Percentiles rank a stretch among this genome's conserved stretches.
Evolutionary conservation across 2,329 filamentous ascomycete genomes (phyloP).

Genomic region (Dendryphion nanum): DNA sequence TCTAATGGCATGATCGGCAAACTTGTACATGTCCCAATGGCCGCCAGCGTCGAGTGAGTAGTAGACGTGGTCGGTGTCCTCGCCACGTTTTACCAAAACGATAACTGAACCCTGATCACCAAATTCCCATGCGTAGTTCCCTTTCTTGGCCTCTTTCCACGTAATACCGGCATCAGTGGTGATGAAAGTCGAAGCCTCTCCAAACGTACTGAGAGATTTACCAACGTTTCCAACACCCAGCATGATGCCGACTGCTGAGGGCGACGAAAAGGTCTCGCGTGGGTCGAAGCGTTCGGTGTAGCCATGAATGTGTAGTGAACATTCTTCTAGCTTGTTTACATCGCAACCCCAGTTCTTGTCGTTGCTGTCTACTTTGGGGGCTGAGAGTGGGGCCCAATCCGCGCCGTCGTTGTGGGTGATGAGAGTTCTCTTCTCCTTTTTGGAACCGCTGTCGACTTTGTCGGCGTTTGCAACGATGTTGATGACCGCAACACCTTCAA

Average conservation of each 20-base stretch:
- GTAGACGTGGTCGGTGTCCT: conserved; percentile 65
- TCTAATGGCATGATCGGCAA: conserved; percentile 66
- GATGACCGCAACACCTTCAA: conserved; percentile 86
- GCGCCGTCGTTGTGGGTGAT: conserved; percentile 97
- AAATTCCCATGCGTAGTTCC: conserved; percentile 88
- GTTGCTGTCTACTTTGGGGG: conserved; percentile 69
- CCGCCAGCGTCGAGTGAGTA: conserved; percentile 81
- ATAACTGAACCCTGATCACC: conserved; percentile 94
- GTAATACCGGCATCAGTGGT: conserved; percentile 85
- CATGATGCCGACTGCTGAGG: conserved; percentile 85
- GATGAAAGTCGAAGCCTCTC: conserved; percentile 85
- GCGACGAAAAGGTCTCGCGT: conserved; percentile 82
- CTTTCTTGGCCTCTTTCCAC: conserved; percentile 85
- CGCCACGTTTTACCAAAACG: conserved; percentile 74
- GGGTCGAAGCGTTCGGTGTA: conserved; percentile 88
- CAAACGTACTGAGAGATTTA: conserved; percentile 61
- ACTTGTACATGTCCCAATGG: conserved; percentile 74
- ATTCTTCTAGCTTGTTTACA: conserved; percentile 60
- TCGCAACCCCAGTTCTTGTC: conserved; percentile 70
- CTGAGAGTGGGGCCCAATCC: conserved; percentile 74
- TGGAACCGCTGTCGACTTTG: conserved; percentile 59
- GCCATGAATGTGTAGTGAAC: conserved; percentile 88
- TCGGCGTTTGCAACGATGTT: conserved; percentile 79
- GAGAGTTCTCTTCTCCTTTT: conserved; percentile 82
- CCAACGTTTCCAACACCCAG: conserved; percentile 92